A percentile compares a stretch with the other conserved stretches of the same genome.
Evolutionary conservation across 495 filamentous ascomycete genomes (phyloP).

Genomic region (Coniosporium apollinis): DNA sequence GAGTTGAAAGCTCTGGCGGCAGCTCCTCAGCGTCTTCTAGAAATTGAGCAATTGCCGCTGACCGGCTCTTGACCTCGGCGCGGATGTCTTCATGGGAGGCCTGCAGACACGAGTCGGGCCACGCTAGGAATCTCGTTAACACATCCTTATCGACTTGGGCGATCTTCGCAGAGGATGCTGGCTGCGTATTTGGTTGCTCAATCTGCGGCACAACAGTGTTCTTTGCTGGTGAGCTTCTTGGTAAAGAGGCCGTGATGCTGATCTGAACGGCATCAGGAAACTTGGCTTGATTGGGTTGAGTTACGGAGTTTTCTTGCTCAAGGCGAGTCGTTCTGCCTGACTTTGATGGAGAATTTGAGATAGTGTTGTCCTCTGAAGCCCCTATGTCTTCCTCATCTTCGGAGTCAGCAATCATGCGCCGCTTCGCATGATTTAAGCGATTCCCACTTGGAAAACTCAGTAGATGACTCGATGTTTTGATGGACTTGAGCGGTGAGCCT

Average conservation of each 20-base stretch:
- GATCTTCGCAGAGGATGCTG: too few species aligned
- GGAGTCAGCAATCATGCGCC: conserved; percentile 4
- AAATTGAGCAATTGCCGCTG: not conserved
- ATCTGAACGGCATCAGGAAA: not conserved
- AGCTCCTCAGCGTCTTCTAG: not conserved
- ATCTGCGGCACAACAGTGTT: not conserved
- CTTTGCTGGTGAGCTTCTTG: not conserved
- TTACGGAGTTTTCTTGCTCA: not conserved
- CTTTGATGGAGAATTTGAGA: too few species aligned
- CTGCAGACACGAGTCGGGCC: not conserved
- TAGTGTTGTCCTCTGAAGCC: too few species aligned
- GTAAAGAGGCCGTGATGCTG: not conserved
- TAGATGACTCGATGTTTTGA: not conserved
- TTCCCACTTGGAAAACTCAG: not conserved
- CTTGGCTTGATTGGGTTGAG: not conserved
- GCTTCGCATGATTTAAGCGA: not conserved
- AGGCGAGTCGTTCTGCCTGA: too few species aligned
- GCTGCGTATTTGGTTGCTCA: too few species aligned
- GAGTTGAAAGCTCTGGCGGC: not conserved
- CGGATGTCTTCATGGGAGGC: not conserved
- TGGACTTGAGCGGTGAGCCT: not conserved
- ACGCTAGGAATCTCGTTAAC: too few species aligned
- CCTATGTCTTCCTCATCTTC: conserved; percentile 11
- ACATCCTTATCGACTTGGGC: too few species aligned
- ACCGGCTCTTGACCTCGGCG: not conserved